phyloP scores from a whole-genome alignment of 2,329 filamentous ascomycete genomes.

The Harringtonia aguacate region DNA sequence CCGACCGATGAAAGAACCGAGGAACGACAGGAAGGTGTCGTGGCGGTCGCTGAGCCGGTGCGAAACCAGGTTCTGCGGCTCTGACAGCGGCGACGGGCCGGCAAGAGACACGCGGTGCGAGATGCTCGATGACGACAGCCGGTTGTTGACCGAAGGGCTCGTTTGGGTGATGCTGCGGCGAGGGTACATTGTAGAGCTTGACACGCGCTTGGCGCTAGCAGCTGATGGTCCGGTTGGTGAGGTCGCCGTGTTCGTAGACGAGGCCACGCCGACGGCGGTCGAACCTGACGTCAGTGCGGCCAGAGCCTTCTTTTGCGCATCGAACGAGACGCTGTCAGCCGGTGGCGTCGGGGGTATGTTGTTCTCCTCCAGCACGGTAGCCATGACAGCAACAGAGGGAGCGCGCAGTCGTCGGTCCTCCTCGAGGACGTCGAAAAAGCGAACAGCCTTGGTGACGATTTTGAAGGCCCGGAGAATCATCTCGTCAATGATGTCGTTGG shows the following conservation, averaged over 20 bases:
- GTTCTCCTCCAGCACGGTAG: conserved; percentile 47
- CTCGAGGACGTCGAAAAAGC: conserved; percentile 79
- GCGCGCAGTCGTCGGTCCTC: conserved; percentile 44
- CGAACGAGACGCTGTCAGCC: conserved; percentile 43
- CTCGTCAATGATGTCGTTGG: conserved; percentile 76
- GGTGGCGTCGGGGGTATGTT: conserved; percentile 53
- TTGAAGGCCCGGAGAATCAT: conserved; percentile 91
- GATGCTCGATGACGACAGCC: conserved; percentile 43
- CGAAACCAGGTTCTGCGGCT: conserved; percentile 67
- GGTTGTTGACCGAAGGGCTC: conserved; percentile 24
- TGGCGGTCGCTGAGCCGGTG: conserved; percentile 70
- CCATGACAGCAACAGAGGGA: conserved; percentile 47
- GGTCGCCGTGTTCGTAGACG: background rate
- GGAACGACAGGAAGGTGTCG: conserved; percentile 79
- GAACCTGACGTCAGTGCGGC: background rate
- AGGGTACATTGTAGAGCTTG: background rate
- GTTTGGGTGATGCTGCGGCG: conserved; percentile 7
- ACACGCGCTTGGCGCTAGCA: background rate
- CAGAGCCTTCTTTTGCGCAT: conserved; percentile 15
- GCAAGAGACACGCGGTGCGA: conserved; percentile 70
- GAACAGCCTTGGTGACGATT: conserved; percentile 82
- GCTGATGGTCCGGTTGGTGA: background rate
- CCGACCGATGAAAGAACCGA: conserved; percentile 85
- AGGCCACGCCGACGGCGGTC: background rate
- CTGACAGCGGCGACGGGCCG: conserved; percentile 51